These are phyloP conservation scores for Chytriomyces sp. DNA, from an alignment of 192 early-diverging fungal species.

Conservation along the genomic window DNA sequence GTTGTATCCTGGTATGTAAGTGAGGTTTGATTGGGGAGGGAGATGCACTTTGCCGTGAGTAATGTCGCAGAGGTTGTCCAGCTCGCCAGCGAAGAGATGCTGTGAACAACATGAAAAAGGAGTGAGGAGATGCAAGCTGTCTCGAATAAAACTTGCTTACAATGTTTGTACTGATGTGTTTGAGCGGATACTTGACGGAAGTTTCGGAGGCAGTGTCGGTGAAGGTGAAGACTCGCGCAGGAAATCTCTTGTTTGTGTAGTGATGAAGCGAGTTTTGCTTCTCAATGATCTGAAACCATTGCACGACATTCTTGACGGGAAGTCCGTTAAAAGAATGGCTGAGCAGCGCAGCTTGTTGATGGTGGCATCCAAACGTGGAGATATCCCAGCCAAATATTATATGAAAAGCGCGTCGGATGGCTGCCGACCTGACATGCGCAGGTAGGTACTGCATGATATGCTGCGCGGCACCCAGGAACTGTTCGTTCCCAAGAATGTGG, in stretches of 20 bases:
- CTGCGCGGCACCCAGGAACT: constrained; percentile 77
- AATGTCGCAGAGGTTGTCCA: constrained; percentile 19
- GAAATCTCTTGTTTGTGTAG: background rate
- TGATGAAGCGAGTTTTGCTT: constrained; percentile 8
- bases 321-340: constrained; percentile 74
- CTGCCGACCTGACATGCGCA: constrained; percentile 88
- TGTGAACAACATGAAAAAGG: background rate
- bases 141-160: background rate
- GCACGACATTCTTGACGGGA: constrained; percentile 85
- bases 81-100: constrained; percentile 8
- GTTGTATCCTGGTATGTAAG: constrained; percentile 17
- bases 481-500: constrained; percentile 67
- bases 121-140: background rate
- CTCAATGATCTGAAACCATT: constrained; percentile 46
- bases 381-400: constrained; percentile 84
- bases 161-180: constrained; percentile 3
- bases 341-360: constrained; percentile 71
- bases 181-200: constrained; percentile 19
- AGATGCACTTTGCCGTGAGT: constrained; percentile 1
- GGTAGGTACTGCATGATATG: constrained; percentile 83
- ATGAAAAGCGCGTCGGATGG: constrained; percentile 77
- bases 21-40: constrained; percentile 3
- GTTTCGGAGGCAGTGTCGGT: background rate
- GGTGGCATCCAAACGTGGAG: constrained; percentile 48
- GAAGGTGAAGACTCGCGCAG: background rate